Evolutionary conservation across 257 asterid species (phyloP), one percentile per base, ranked within the genome.

Genomic region (Solanum sejunctum): DNA sequence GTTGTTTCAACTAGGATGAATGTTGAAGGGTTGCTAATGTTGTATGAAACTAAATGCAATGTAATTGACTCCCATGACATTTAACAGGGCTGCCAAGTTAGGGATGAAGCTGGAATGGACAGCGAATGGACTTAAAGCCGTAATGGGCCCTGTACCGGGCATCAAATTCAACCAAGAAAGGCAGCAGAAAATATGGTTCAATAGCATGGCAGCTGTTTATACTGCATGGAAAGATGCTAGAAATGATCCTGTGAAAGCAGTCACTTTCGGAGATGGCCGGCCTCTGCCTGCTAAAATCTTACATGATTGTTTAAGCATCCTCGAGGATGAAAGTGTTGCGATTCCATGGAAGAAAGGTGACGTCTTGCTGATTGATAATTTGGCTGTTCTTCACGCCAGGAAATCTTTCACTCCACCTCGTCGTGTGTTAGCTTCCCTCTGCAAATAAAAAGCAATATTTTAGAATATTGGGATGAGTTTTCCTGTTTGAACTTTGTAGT

Each of bases 91-190:
- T 77, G 94, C 93, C 23, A 89, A 94, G 90, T 61, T 93, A 83
- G 97, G 93, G 78, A 93, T 90, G 96, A 94, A 91, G 93, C 91
- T 96, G 86, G 97, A 93, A 86, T 94, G 98, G 99, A 89, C 88
- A 12, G 92, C 87, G 0, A 91, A 91, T 21, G 96, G 92, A 15
- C 97, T 85, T 75, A 96, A 91, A 85, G 88, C 95, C 4, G 85
- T 91, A 82, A 93, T 92, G 96, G 99, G 99, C 1, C 98, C 98
- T 9, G 92, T 94, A 83, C 98, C 98, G 0, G 98, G 94, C 32
- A 86, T 93, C 86, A 94, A 92, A 75, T 70, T 84, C 39, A 96
- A 94, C 56, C 77, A 89, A 85, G 84, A 89, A 5, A 90, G 98
- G 85, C 87, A 89, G 83, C 88, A 93, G 43, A 94, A 94, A 88